phyloP scores from a whole-genome alignment of 2,329 filamentous ascomycete genomes.

The Lomentospora prolificans region DNA sequence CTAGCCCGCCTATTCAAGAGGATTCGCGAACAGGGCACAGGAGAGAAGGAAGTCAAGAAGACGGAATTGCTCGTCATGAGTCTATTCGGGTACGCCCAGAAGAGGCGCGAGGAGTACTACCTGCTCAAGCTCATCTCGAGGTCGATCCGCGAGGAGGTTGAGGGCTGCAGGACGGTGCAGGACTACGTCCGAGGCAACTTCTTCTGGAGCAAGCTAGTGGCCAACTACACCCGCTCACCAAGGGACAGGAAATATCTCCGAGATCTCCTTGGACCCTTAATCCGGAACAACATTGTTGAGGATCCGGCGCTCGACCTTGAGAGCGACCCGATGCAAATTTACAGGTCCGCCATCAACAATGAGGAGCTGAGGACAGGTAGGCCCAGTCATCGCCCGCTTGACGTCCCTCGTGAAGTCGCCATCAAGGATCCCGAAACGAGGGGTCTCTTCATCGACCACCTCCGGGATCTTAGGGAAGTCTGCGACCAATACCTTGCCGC shows the following conservation, averaged over 20 bases:
- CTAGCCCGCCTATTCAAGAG: slow-evolving; percentile 79
- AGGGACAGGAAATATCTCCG: slow-evolving; percentile 87
- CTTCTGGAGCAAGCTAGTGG: slow-evolving; percentile 83
- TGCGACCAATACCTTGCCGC: slow-evolving; percentile 80
- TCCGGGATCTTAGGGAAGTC: slow-evolving; percentile 89
- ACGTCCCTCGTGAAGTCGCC: slow-evolving; percentile 85
- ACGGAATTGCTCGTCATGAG: slow-evolving; percentile 94
- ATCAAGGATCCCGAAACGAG: slow-evolving; percentile 92
- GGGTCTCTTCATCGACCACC: slow-evolving; percentile 84
- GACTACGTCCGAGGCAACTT: slow-evolving; percentile 85
- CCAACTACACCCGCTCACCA: slow-evolving; percentile 82
- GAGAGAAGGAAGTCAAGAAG: slow-evolving; percentile 87
- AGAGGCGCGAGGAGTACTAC: slow-evolving; percentile 93
- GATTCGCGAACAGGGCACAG: slow-evolving; percentile 70
- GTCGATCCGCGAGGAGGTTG: slow-evolving; percentile 78
- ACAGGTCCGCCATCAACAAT: slow-evolving; percentile 90
- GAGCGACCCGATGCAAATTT: slow-evolving; percentile 96
- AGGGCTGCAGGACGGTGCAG: slow-evolving; percentile 60
- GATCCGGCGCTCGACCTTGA: slow-evolving; percentile 86
- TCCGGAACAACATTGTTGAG: slow-evolving; percentile 87
- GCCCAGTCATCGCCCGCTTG: slow-evolving; percentile 68
- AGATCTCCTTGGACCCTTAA: slow-evolving; percentile 72
- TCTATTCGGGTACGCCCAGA: slow-evolving; percentile 93
- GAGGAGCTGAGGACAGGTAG: slow-evolving; percentile 88
- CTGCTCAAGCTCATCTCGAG: slow-evolving; percentile 77